Evolutionary conservation across 208 protist species (phyloP).

Genomic region (Acanthamoeba culbertsoni): DNA sequence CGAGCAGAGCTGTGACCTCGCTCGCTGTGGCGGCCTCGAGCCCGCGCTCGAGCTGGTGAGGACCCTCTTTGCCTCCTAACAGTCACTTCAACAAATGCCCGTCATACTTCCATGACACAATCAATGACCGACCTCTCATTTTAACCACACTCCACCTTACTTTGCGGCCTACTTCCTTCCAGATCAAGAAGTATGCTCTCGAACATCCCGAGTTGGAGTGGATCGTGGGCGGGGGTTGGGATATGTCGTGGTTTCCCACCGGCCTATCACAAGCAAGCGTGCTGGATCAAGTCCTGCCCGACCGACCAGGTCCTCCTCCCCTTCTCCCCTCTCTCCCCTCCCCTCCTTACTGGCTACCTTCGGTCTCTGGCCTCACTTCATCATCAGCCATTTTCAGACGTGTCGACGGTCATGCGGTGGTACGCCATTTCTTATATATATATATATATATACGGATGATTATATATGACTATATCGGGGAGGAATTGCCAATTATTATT

Average conservation of each 20-base stretch:
- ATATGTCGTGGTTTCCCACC: neutral
- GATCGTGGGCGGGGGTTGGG: neutral
- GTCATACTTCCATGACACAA: too few relatives aligned
- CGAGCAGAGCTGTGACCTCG: neutral
- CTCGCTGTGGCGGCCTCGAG: neutral
- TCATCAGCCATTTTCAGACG: neutral
- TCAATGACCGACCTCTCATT: too few relatives aligned
- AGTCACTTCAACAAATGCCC: neutral
- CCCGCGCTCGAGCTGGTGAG: neutral
- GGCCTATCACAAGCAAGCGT: neutral
- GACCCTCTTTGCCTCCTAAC: neutral
- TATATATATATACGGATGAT: too few relatives aligned
- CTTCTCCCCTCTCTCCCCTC: too few relatives aligned
- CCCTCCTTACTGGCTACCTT: too few relatives aligned
- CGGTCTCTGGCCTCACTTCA: too few relatives aligned
- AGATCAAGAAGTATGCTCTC: neutral
- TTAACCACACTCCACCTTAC: too few relatives aligned
- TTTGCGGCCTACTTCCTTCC: neutral
- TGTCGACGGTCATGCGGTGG: neutral
- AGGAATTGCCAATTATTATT: too few relatives aligned
- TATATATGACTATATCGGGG: too few relatives aligned
- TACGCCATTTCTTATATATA: neutral
- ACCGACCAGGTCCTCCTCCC: neutral
- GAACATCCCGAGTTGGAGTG: neutral
- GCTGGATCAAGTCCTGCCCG: neutral